Evolutionary conservation across 2,329 filamentous ascomycete species (phyloP).

Genomic region (Orbilia blumenaviensis): DNA sequence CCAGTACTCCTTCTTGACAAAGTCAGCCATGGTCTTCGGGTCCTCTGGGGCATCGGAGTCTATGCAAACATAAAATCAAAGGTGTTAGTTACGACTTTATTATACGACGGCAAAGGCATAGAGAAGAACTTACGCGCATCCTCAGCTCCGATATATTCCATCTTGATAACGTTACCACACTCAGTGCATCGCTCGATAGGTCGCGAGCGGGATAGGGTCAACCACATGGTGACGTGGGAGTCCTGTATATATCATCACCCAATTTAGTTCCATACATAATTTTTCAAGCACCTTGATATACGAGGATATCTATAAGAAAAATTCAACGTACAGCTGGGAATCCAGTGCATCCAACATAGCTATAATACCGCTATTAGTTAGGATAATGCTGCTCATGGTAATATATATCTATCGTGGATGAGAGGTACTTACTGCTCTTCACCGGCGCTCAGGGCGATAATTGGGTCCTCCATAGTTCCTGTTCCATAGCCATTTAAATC

Average conservation of each 20-base stretch:
- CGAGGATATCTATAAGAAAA: no score
- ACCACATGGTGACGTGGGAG: conserved; percentile 89
- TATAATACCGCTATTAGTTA: conserved; percentile 16
- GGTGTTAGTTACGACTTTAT: neutral
- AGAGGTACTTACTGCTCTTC: conserved; percentile 83
- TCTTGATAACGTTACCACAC: conserved; percentile 96
- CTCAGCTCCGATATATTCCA: conserved; percentile 90
- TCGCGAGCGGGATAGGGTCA: conserved; percentile 86
- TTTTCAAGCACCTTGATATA: neutral
- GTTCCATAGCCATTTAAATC: conserved; percentile 10
- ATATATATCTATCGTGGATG: conserved; percentile 24
- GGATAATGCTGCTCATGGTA: neutral
- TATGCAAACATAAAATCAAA: conserved; percentile 1
- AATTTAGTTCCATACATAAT: neutral
- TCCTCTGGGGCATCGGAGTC: conserved; percentile 70
- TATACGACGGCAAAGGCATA: neutral
- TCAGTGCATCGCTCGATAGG: conserved; percentile 95
- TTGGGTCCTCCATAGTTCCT: conserved; percentile 91
- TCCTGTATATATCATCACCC: conserved; percentile 64
- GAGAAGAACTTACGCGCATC: conserved; percentile 71
- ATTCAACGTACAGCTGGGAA: conserved; percentile 70
- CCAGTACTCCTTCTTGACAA: conserved; percentile 92
- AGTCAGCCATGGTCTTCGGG: conserved; percentile 97
- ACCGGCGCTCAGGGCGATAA: conserved; percentile 87
- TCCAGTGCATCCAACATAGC: conserved; percentile 81